Evolutionary conservation across 1,284 basidiomycete species (phyloP).

Genomic region (Tilletiaria anomala): DNA sequence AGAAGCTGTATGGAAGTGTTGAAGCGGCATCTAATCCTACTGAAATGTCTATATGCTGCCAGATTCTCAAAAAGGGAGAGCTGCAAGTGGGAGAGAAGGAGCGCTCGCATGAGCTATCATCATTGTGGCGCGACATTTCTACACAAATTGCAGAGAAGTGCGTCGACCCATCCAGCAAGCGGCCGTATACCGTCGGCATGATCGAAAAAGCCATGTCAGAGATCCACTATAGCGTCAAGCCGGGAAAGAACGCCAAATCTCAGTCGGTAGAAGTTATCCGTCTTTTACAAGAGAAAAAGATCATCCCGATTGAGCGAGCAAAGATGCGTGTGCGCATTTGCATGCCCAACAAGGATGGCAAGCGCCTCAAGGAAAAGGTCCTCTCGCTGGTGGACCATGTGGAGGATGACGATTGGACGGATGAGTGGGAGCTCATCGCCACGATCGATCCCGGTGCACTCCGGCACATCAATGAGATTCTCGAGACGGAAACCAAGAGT

Average conservation of each 20-base stretch:
- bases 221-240: constrained; percentile 77
- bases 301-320: constrained; percentile 77
- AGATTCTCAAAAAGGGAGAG: constrained; percentile 92
- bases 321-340: constrained; percentile 78
- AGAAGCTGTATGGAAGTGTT: not conserved
- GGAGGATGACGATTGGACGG: constrained; percentile 63
- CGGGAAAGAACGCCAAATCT: constrained; percentile 71
- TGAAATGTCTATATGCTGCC: not conserved
- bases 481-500: constrained; percentile 67
- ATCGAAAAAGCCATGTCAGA: constrained; percentile 97
- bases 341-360: constrained; percentile 60
- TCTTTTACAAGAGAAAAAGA: constrained; percentile 53
- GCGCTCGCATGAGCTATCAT: constrained; percentile 69
- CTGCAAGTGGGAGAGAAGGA: constrained; percentile 96
- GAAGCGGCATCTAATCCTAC: not conserved
- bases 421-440: constrained; percentile 74
- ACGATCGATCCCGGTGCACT: constrained; percentile 87
- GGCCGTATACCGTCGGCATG: constrained; percentile 83
- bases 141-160: constrained; percentile 88
- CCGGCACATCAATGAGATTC: constrained; percentile 70
- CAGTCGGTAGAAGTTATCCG: constrained; percentile 71
- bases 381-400: constrained; percentile 61
- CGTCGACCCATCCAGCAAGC: constrained; percentile 75
- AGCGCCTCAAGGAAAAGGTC: constrained; percentile 58
- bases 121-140: constrained; percentile 78